phyloP scores from a whole-genome alignment of 306 rosid species.

The Dicorynia guianensis region DNA sequence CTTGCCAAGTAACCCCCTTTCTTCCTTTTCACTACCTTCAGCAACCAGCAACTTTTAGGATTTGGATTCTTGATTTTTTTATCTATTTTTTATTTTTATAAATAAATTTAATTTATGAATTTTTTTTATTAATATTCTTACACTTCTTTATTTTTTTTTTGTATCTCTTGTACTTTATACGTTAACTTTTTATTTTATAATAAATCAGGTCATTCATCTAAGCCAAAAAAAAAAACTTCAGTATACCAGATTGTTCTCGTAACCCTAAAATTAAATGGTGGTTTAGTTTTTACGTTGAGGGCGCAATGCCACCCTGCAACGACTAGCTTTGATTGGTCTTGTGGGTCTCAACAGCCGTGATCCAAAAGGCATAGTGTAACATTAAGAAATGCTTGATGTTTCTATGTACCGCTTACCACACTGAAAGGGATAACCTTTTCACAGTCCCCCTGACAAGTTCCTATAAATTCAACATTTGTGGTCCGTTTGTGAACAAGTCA shows the following conservation, averaged over 20 bases:
- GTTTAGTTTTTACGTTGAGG: conserved; percentile 28
- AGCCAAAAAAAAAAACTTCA: conserved; percentile 8
- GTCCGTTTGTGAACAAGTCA: conserved; percentile 33
- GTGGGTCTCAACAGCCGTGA: conserved; percentile 53
- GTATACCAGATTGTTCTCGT: conserved; percentile 20
- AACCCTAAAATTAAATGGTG: conserved; percentile 36
- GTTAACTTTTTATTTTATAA: no score
- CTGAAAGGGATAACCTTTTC: conserved; percentile 35
- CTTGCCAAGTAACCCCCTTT: conserved; percentile 21
- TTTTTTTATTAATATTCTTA: no score
- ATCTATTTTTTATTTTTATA: no score
- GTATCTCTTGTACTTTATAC: no score
- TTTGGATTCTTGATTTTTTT: no score
- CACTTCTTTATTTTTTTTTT: no score
- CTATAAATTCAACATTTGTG: conserved; percentile 51
- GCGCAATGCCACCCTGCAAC: conserved; percentile 42
- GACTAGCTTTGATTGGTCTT: conserved; percentile 41
- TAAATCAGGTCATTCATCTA: conserved; percentile 15
- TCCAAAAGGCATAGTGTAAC: conserved; percentile 43
- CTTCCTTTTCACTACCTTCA: conserved; percentile 25
- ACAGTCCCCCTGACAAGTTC: conserved; percentile 18
- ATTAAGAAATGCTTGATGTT: conserved; percentile 43
- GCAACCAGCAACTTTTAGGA: conserved; percentile 29
- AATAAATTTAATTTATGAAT: no score
- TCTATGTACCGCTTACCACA: conserved; percentile 41